A percentile compares a stretch with the other conserved stretches of the same genome.
These are phyloP conservation scores for Colletotrichum chrysophilum DNA, from an alignment of 2,329 filamentous ascomycete species.

Conservation along the genomic window DNA sequence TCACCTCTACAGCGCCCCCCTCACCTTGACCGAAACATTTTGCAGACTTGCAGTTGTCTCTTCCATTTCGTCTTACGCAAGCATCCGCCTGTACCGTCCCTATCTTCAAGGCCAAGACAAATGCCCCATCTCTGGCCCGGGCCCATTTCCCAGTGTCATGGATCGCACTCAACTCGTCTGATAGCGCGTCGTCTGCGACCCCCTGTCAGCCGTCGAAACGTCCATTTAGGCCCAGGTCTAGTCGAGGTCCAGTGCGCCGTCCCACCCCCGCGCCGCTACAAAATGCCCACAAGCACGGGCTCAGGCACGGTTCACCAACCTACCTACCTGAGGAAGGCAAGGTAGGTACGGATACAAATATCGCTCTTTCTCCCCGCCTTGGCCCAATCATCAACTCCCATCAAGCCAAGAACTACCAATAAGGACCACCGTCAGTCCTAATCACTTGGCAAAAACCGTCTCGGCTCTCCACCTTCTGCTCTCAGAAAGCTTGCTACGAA, in stretches of 20 bases:
- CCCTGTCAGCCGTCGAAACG: background rate
- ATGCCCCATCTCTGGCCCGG: background rate
- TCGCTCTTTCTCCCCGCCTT: background rate
- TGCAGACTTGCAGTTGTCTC: background rate
- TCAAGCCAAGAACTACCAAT: background rate
- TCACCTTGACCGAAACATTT: background rate
- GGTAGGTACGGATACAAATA: background rate
- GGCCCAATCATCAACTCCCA: background rate
- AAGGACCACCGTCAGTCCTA: background rate
- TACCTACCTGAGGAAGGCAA: background rate
- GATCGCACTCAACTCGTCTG: background rate
- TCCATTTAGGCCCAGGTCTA: background rate
- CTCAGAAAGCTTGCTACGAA: constrained; percentile 6
- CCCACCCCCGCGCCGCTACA: constrained; percentile 17
- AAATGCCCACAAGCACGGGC: background rate
- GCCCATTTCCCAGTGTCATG: background rate
- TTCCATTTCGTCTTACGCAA: background rate
- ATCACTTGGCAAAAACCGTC: constrained; percentile 11
- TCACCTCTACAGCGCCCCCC: background rate
- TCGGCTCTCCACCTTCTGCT: constrained; percentile 17
- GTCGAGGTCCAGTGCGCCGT: background rate
- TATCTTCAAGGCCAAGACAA: background rate
- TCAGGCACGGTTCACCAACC: background rate
- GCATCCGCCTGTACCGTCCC: background rate
- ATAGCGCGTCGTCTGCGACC: background rate